Percentiles rank a stretch among this genome's conserved stretches.
Conservation (phyloP, 1,284 basidiomycete species). For the Ganoderma boninense region DNA sequence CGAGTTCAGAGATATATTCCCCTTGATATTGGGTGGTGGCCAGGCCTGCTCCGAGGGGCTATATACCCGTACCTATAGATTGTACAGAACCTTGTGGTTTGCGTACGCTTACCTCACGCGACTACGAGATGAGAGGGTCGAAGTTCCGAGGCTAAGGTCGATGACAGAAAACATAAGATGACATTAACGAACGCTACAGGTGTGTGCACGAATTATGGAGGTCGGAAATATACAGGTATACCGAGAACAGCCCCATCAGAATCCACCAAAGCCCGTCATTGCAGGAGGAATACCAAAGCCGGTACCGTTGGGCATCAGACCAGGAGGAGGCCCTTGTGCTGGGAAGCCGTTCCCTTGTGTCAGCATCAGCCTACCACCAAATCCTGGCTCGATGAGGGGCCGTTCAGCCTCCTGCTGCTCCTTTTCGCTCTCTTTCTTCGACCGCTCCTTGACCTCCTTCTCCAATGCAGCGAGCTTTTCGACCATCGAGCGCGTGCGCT, state of each 20-base stretch:
- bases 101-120: not conserved
- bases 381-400: constrained; percentile 84
- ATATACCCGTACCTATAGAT: too few species aligned
- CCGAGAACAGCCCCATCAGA: constrained; percentile 36
- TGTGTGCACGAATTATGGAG: constrained; percentile 34
- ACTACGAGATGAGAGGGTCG: not conserved
- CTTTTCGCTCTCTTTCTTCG: constrained; percentile 86
- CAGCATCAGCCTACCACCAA: constrained; percentile 67
- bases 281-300: constrained; percentile 51
- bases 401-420: constrained; percentile 85
- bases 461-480: constrained; percentile 80
- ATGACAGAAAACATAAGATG: constrained; percentile 10
- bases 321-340: constrained; percentile 52
- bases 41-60: too few species aligned
- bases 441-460: constrained; percentile 84
- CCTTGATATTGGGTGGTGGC: too few species aligned
- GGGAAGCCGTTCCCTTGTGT: constrained; percentile 72
- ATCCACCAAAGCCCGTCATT: constrained; percentile 48
- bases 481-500: constrained; percentile 79
- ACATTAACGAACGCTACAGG: constrained; percentile 32
- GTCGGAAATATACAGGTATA: constrained; percentile 35
- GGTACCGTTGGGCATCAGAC: constrained; percentile 40
- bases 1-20: too few species aligned
- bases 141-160: not conserved
- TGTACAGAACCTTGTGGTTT: too few species aligned